Base-by-base conservation (phyloP, 2,329 filamentous ascomycete genomes). In the Neodidymelliopsis sp. region DNA sequence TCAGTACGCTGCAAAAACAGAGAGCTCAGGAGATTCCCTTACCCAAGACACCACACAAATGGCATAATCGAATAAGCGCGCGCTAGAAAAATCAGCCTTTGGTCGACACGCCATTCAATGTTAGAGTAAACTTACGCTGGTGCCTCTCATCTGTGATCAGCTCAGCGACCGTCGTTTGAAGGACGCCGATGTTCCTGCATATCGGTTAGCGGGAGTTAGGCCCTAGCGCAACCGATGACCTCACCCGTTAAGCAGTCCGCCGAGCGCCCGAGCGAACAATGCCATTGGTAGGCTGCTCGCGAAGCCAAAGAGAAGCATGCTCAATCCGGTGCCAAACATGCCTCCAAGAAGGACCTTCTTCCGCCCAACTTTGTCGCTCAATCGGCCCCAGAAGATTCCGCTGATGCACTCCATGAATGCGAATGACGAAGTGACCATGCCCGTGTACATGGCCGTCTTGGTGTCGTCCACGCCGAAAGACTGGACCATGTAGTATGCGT, bases 11-110 rank as follows among this genome's bases (percentile, higher is more conserved):
- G 40, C 48, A 36, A 44, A 49, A 27, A 40, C 28, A 28, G 45
- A 11, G 35, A 49, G 27, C 27, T 35, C 27, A 53, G 52, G 46
- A 52, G 49, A 55, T 55, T n/a, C 33, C 63, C 71, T 75, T 79
- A 90, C 80, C 94, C 94, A 67, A 99, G 82, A 70, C 92, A 97
- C 94, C 94, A 99, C 19, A 97, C 90, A 70, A 96, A 91, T 6
- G 94, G 94, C 91, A 99, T 97, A 61, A 97, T 92, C 10, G 93
- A 91, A 75, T 96, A 99, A 38, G 93, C 94, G 63, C 90, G 90
- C 60, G 92, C 89, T 91, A 57, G 43, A 53, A 46, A 39, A 57
- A 49, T 73, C 59, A 74, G 65, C 56, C 31, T 41, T 18, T 24
- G 33, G 33, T 53, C 44, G 41, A 35, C 47, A 16, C 19, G 15